A percentile compares a stretch with the other conserved stretches of the same genome.
phyloP scores from a whole-genome alignment of 495 filamentous ascomycete species.

The Daldinia childiae region DNA sequence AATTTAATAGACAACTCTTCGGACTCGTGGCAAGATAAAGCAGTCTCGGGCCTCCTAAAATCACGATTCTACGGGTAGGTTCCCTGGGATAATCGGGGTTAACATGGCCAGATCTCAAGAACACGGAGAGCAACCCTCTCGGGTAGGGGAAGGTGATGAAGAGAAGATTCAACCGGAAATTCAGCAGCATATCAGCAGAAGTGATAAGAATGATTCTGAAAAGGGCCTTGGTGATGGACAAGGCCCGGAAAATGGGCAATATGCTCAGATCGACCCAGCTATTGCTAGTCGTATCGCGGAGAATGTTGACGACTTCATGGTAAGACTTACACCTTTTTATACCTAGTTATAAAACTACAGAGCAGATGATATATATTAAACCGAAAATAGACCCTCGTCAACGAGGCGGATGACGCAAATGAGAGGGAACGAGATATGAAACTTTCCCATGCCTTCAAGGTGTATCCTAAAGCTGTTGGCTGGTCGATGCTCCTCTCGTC shows the following conservation, averaged over 20 bases:
- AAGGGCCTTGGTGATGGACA: constrained; percentile 24
- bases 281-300: constrained; percentile 45
- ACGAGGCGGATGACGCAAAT: constrained; percentile 48
- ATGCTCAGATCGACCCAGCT: constrained; percentile 42
- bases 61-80: not conserved
- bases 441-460: constrained; percentile 50
- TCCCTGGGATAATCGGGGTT: not conserved
- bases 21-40: constrained; percentile 12
- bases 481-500: constrained; percentile 63
- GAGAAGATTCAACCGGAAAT: constrained; percentile 29
- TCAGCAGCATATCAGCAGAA: constrained; percentile 15
- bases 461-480: constrained; percentile 56
- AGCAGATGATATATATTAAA: constrained; percentile 3
- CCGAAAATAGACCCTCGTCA: constrained; percentile 43
- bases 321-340: constrained; percentile 13
- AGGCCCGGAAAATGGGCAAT: constrained; percentile 1
- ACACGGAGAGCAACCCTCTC: not conserved
- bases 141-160: constrained; percentile 3
- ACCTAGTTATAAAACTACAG: not conserved
- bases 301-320: constrained; percentile 50
- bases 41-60: not conserved
- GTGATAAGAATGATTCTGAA: constrained; percentile 32
- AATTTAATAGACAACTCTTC: constrained; percentile 3
- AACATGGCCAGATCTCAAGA: constrained; percentile 22
- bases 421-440: constrained; percentile 50